These are phyloP conservation scores for Chalciporus piperatoides DNA, from an alignment of 1,284 basidiomycete genomes.

Conservation along the genomic window DNA sequence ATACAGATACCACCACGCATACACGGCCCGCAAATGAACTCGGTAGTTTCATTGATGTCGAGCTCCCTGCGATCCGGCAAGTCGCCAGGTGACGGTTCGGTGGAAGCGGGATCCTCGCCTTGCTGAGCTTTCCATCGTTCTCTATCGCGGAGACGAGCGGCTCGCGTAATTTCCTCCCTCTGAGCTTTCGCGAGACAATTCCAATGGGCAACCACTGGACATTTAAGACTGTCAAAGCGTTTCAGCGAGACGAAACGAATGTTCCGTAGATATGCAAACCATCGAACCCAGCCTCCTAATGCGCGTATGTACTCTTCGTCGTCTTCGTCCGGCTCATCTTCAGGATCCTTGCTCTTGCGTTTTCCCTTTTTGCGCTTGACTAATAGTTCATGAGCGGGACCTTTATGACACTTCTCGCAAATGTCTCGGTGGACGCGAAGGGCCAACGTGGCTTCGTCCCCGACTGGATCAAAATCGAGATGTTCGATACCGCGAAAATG, in stretches of 20 bases:
- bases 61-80: slow-evolving; percentile 37
- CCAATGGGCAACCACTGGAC: slow-evolving; percentile 79
- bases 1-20: slow-evolving; percentile 75
- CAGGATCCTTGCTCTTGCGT: slow-evolving; percentile 37
- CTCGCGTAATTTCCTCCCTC: slow-evolving; percentile 69
- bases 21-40: slow-evolving; percentile 78
- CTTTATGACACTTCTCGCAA: slow-evolving; percentile 68
- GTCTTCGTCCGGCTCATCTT: slow-evolving; percentile 52
- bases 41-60: slow-evolving; percentile 58
- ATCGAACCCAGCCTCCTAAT: slow-evolving; percentile 83
- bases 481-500: slow-evolving; percentile 56
- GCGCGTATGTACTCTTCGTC: slow-evolving; percentile 51
- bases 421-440: slow-evolving; percentile 56
- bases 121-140: slow-evolving; percentile 37
- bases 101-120: slow-evolving; percentile 12
- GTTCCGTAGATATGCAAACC: slow-evolving; percentile 43
- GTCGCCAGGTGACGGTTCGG: slow-evolving; percentile 19
- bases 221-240: slow-evolving; percentile 54
- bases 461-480: slow-evolving; percentile 53
- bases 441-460: slow-evolving; percentile 53
- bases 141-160: slow-evolving; percentile 51
- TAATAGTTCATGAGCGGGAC: slow-evolving; percentile 56
- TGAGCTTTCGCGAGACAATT: slow-evolving; percentile 65
- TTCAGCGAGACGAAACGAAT: slow-evolving; percentile 11
- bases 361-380: slow-evolving; percentile 40